Percentiles rank a stretch among this genome's conserved stretches.
These are phyloP conservation scores for Fonsecaea monophora DNA, from an alignment of 2,329 filamentous ascomycete genomes.

Conservation along the genomic window DNA sequence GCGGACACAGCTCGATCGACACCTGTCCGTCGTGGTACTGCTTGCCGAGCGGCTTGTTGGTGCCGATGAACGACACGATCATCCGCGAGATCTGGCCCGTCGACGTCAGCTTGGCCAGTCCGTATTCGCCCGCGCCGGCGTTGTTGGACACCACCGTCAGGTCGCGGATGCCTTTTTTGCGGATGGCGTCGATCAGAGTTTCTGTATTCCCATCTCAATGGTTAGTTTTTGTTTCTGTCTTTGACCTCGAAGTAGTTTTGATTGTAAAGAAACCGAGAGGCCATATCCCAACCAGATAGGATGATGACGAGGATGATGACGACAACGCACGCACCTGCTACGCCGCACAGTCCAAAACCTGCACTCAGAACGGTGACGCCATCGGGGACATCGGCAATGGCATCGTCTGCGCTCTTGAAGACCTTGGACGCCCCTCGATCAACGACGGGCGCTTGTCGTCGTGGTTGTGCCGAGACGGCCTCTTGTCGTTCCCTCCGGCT, in stretches of 20 bases:
- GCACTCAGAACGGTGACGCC: slow-evolving; percentile 75
- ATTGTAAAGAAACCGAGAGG: too few relatives aligned
- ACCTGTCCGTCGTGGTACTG: slow-evolving; percentile 90
- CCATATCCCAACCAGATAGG: neutral
- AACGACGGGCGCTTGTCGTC: neutral
- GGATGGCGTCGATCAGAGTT: slow-evolving; percentile 73
- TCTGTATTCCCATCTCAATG: slow-evolving; percentile 52
- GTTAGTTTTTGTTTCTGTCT: neutral
- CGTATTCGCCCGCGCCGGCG: slow-evolving; percentile 72
- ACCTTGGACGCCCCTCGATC: slow-evolving; percentile 47
- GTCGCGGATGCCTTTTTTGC: slow-evolving; percentile 62
- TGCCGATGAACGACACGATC: slow-evolving; percentile 76
- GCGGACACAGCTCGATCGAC: slow-evolving; percentile 88
- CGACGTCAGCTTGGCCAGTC: slow-evolving; percentile 72
- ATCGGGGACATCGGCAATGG: slow-evolving; percentile 72
- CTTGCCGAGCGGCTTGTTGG: slow-evolving; percentile 85
- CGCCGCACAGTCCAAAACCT: slow-evolving; percentile 82
- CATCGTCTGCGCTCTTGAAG: slow-evolving; percentile 64
- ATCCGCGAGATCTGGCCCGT: slow-evolving; percentile 74
- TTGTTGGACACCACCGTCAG: slow-evolving; percentile 84
- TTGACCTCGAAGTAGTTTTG: too few relatives aligned
- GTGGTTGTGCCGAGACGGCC: neutral
- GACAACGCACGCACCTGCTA: slow-evolving; percentile 61
- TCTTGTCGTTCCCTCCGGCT: neutral
- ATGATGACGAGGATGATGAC: neutral